Base-by-base conservation (phyloP, 2,329 filamentous ascomycete species). In the Exophiala aquamarina region DNA sequence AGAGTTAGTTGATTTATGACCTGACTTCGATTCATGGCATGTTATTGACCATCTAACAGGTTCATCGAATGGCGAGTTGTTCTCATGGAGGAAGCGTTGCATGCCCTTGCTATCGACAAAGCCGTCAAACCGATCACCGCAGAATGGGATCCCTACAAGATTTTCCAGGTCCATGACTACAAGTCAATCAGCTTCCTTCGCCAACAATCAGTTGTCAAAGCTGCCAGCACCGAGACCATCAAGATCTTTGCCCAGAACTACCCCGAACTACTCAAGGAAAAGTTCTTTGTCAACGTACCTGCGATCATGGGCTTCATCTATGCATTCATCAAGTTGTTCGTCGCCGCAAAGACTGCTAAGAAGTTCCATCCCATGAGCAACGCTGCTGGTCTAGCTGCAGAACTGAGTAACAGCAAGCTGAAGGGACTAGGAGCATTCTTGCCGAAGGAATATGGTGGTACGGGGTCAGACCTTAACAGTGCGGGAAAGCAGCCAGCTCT, bases 251-350 rank as follows among this genome's bases (percentile, higher is more conserved):
- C 84, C 41, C 83, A 81, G 58, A 87, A 87, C 57, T 96, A 96
- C 71, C 91, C 92, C 0, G 92, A 96, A 73, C 82, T 95, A 8
- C 78, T 96, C 39, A 82, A 82, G 60, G 82, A 92, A 72, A 96
- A 96, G 75, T 96, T 91, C 77, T 96, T 96, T 65, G 87, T 96
- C 71, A 96, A 96, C 62, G 89, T 96, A 4, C 92, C 92, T 0
- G 70, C 84, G 46, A 76, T 96, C 61, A 96, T 96, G 91, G 87
- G 89, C 47, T 96, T 91, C 77, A 79, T 90, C 64, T 90, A 87
- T 66, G 73, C 75, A 15, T 77, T 84, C 44, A 84, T 90, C 73
- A 90, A 89, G 73, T 69, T 88, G 14, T 85, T 91, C 65, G 73
- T 90, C 34, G 82, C 84, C 21, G 75, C 82, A 40, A 84, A 86